phyloP scores from a whole-genome alignment of 768 basidiomycete species.

The Kwoniella sp. region DNA sequence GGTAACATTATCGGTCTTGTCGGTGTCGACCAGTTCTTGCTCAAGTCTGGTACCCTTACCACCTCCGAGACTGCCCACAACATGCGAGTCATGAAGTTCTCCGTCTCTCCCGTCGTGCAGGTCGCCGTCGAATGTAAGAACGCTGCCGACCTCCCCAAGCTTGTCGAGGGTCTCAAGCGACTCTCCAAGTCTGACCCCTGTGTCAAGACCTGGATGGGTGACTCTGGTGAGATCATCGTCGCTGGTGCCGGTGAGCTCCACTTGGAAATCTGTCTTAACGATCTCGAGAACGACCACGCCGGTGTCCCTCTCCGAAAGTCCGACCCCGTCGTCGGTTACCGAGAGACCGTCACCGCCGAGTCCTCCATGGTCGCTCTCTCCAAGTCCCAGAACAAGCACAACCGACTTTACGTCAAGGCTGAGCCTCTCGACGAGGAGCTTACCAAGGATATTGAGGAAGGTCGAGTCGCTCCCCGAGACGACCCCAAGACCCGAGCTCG shows the following conservation, averaged over 20 bases:
- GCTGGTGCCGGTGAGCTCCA: constrained; percentile 99
- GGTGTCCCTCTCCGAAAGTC: constrained; percentile 99
- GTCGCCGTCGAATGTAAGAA: constrained; percentile 99
- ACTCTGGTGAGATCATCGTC: constrained; percentile 96
- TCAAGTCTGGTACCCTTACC: constrained; percentile 98
- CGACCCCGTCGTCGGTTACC: constrained; percentile 89
- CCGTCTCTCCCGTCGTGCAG: constrained; percentile 97
- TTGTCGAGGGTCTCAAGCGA: constrained; percentile 99
- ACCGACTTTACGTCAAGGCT: constrained; percentile 93
- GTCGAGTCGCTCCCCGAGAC: constrained; percentile 83
- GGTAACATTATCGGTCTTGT: constrained; percentile 99
- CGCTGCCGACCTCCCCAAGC: constrained; percentile 96
- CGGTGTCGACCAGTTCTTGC: constrained; percentile 99
- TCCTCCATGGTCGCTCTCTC: constrained; percentile 94
- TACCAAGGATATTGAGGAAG: constrained; percentile 84
- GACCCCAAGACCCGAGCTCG: constrained; percentile 97
- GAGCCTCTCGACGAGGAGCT: constrained; percentile 92
- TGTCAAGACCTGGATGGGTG: constrained; percentile 89
- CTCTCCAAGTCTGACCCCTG: constrained; percentile 99
- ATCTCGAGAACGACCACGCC: constrained; percentile 99
- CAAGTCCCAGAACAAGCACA: constrained; percentile 99
- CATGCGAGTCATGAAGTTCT: constrained; percentile 99
- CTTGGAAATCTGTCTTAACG: constrained; percentile 99
- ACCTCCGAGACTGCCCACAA: constrained; percentile 98
- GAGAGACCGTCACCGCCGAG: constrained; percentile 95